Evolutionary conservation across 2,329 filamentous ascomycete genomes (phyloP), one percentile per base, ranked within the genome.

Genomic region (Mycocentrospora acerina): DNA sequence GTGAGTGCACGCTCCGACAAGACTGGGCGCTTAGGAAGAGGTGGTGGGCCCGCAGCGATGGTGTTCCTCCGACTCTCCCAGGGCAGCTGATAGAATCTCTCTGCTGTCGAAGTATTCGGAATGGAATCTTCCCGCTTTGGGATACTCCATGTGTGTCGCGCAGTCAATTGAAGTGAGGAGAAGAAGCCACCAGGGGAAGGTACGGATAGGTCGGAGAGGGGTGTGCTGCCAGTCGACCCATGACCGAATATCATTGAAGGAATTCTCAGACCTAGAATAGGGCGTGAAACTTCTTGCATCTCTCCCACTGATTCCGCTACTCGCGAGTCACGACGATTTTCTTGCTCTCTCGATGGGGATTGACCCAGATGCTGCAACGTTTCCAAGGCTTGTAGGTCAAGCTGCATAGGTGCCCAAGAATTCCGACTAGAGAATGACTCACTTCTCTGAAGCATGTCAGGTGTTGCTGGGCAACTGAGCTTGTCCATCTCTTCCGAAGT

Each of bases 181-280:
- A 96, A 96, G 75, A 96, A 96, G 1, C 86, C 89, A 17, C 88
- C 86, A 0, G 91, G 91, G 0, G 91, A 96, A 5, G 90, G 91
- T 24, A 97, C 90, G 17, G 90, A 90, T 14, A 96, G 78, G 42
- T 80, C 83, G 14, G 87, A 90, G 46, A 96, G 77, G 26, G 84
- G 86, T 39, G 84, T 83, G 35, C 57, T 64, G 16, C 55, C 60
- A 29, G 54, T 53, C n/a, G 58, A 75, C 15, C 62, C 68, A 24
- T 64, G 70, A 24, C 53, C 53, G 16, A 46, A 35, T 4, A 45
- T 16, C 3, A 47, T 34, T 1, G 50, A 45, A 7, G 60, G 59
- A 22, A 65, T 64, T 12, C 35, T 49, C 14, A 67, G 32, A 7
- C 52, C 55, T 32, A 66, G 48, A 77, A 77, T 52, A 80, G 77